Base-by-base conservation (phyloP, 2,329 filamentous ascomycete species). In the Penicillium sp. region DNA sequence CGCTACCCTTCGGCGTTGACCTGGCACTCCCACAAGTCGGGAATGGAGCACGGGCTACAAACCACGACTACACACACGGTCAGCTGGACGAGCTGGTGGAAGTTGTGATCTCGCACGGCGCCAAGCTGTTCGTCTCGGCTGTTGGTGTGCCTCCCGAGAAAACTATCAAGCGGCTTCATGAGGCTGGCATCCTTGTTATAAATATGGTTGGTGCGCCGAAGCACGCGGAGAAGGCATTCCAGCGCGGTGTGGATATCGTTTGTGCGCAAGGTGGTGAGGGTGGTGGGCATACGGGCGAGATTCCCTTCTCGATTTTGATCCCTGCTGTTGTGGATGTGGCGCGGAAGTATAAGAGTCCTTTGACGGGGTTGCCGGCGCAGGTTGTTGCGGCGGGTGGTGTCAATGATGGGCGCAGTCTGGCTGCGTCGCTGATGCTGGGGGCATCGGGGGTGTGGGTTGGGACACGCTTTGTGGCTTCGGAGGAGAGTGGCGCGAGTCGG, bases 151-250 rank as follows among this genome's bases (percentile, higher is more conserved):
- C 92, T 13, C 89, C 91, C 0, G 75, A 76, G 40, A 70, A 76
- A 49, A 82, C 91, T 4, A 86, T 96, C 49, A 83, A 88, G 59
- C 75, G 83, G 40, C 77, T 97, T 39, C 92, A 97, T 65, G 78
- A 79, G 7, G 86, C 87, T 0, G 88, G 87, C 0, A 87, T 97
- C 35, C 67, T 95, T 51, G 79, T 96, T 31, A 96, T 96, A 90
- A 96, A 96, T 70, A 96, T 96, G 91, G 90, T 96, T 18, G 92
- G 92, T 0, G 88, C 91, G 62, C 91, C 92, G 1, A 89, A 87
- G 67, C 92, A 97, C 69, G 91, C 91, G 0, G 81, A 86, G 67
- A 96, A 96, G 74, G 91, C 91, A 2, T 76, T 97, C 3, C 82
- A 89, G 43, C 81, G 86, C 0, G 92, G 92, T 38, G 89, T 95